Base-by-base conservation (phyloP, 768 basidiomycete species). In the Russula sp. region DNA sequence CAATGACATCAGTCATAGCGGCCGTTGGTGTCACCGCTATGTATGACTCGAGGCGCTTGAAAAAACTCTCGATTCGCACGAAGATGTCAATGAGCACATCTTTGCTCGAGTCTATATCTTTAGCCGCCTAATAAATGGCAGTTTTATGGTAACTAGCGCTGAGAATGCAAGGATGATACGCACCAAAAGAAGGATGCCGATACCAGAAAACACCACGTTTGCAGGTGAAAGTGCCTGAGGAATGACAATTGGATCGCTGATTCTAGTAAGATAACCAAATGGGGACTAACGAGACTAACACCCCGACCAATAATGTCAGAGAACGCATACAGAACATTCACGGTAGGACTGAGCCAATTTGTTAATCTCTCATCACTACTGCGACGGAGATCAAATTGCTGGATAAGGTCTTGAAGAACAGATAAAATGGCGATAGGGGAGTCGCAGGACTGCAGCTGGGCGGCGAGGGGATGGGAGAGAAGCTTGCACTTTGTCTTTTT, bases 1-100 rank as follows among this genome's bases (percentile, higher is more conserved):
- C 44, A 10, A 54, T 13, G 0, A 64, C 32, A 2, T 44, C 38
- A 18, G 40, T 44, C 62, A 63, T 63, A 16, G 40, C 40, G 1
- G 10, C 3, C 5, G 62, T 57, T 1, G 57, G 50, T 3, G 26
- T 32, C 11, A 46, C 32, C 16, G 44, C 49, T 13, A 30, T 58
- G 6, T 52, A 63, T n/a, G 24, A 57, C 11, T 51, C 56, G 24
- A 63, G 62, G 5, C 56, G 56, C 38, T 20, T 61, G n/a, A 61
- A 53, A n/a, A 58, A 58, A 14, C 8, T 24, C 40, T 63, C 56
- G 18, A 58, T 14, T 2, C 48, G 62, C 28, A 40, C 24, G n/a
- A 63, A 57, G 20, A 63, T 11, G 11, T 51, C 38, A 24, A 63
- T 3, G 10, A 63, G 56, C n/a, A 32, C 30, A 5, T 38, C 55